Evolutionary conservation across 345 rosid species (phyloP), one percentile per base, ranked within the genome.

Genomic region (Camelina neglecta): DNA sequence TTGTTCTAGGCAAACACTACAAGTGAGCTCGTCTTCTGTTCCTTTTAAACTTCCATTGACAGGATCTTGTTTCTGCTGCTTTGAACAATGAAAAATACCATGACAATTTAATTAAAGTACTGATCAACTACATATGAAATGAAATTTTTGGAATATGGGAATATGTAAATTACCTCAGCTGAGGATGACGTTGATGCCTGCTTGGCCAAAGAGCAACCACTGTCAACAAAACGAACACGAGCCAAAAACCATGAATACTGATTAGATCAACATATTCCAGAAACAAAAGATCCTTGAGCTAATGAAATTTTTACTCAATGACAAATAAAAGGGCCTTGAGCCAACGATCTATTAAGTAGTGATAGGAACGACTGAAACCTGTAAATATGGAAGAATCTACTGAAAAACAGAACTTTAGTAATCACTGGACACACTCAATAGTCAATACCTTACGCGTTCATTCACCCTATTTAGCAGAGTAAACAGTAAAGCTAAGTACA

Each of bases 1-100:
- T 86, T 91, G 94, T 82, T 91, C 97, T 70, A 89, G 83, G 86
- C 93, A 91, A 80, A 89, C 92, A 73, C 84, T 86, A 74, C 97
- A 89, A 65, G 94, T 87, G 69, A 91, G 79, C 73, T 86, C 94
- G 56, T 88, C 92, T 6, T 87, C 92, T 13, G 87, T 79, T 61
- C 76, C 81, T 71, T 85, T 85, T 75, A 49, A 54, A 80, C 71
- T 81, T 50, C 60, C 67, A 81, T 12, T 68, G 6, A 16, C 26
- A 64, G 83, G 57, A 58, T 87, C 92, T 77, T 81, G 85, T 78
- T 79, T 84, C 81, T 88, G 85, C 83, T 60, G 85, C 79, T 65
- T 44, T 26, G 73, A 59, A 70, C 50, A 75, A 61, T 11, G 31
- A 18, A 55, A 79, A 44, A n/a, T 59, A 63, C 13, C 71, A 59